Evolutionary conservation across 2,329 filamentous ascomycete species (phyloP).

Genomic region (Epicoccum sorghinum): DNA sequence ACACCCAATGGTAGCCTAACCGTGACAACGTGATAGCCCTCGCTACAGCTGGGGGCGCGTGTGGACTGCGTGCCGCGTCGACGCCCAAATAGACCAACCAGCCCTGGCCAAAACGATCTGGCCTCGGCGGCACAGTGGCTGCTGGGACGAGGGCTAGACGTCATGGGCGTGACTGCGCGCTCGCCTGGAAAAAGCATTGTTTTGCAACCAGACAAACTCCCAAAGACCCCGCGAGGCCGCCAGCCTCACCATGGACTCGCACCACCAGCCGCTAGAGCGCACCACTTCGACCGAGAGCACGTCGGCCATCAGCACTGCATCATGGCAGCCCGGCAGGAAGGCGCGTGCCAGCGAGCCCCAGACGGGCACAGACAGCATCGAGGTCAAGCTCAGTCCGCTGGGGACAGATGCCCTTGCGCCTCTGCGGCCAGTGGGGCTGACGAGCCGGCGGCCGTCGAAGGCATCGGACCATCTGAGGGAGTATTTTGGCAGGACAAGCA

Average conservation of each 20-base stretch:
- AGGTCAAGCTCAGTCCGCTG: constrained; percentile 69
- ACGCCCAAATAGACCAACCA: constrained; percentile 3
- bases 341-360: constrained; percentile 65
- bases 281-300: constrained; percentile 48
- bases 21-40: background rate
- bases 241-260: constrained; percentile 33
- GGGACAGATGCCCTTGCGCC: constrained; percentile 52
- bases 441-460: constrained; percentile 49
- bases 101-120: background rate
- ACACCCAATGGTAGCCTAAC: constrained; percentile 2
- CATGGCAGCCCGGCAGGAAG: constrained; percentile 57
- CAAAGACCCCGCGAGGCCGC: background rate
- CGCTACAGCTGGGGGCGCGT: constrained; percentile 3
- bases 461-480: constrained; percentile 52
- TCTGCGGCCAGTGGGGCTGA: constrained; percentile 29
- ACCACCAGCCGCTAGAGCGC: constrained; percentile 33
- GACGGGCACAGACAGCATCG: constrained; percentile 62
- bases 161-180: constrained; percentile 16
- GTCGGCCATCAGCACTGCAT: constrained; percentile 51
- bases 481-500: constrained; percentile 31
- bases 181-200: constrained; percentile 19
- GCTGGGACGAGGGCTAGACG: constrained; percentile 9
- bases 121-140: constrained; percentile 6
- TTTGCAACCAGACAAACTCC: background rate
- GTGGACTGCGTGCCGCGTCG: constrained; percentile 4